Conservation (phyloP, 148 eudicot genomes). For the Nepenthes mirabilis region DNA sequence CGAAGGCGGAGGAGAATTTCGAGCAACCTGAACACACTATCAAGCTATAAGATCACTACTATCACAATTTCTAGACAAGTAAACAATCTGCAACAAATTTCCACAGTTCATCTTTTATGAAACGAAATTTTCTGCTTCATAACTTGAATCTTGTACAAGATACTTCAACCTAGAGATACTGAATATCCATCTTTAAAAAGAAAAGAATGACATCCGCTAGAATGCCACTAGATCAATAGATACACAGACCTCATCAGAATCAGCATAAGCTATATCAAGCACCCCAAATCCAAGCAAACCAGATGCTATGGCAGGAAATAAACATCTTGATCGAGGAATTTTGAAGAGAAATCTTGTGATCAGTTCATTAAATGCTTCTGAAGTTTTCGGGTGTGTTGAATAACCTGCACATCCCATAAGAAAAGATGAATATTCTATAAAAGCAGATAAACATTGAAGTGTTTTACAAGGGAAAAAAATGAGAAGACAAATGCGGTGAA, state of each 20-base stretch:
- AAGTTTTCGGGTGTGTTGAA: constrained; percentile 14
- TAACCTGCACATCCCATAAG: constrained; percentile 24
- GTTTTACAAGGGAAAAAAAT: no score
- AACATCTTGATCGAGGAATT: constrained; percentile 12
- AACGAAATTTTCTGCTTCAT: background rate
- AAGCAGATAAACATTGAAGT: background rate
- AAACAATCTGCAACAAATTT: background rate
- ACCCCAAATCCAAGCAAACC: constrained; percentile 62
- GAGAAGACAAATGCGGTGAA: no score
- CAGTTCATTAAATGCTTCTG: constrained; percentile 19
- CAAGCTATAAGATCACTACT: background rate
- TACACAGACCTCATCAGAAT: constrained; percentile 56
- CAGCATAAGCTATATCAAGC: constrained; percentile 57
- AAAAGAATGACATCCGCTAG: background rate
- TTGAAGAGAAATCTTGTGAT: constrained; percentile 9
- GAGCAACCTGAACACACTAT: constrained; percentile 24
- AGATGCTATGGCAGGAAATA: constrained; percentile 39
- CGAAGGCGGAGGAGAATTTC: constrained; percentile 32
- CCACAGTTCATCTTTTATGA: background rate
- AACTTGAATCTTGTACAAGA: background rate
- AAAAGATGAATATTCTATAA: background rate
- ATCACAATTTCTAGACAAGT: background rate
- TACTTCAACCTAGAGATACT: background rate
- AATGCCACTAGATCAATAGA: background rate
- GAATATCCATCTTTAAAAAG: background rate